phyloP scores from a whole-genome alignment of 1,139 yeast genomes.

The Arxiozyma slooffiae region DNA sequence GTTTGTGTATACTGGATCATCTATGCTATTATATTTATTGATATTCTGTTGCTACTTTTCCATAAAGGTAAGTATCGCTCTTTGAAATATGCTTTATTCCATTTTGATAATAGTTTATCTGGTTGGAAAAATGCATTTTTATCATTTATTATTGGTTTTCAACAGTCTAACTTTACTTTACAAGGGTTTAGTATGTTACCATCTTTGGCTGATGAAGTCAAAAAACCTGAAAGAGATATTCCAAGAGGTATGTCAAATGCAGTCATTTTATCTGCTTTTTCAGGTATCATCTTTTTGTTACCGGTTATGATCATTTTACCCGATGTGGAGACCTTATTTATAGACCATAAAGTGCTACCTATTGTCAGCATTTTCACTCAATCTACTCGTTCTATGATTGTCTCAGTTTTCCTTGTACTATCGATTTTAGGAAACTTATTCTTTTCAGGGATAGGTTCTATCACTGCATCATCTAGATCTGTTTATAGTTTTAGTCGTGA shows the following conservation, averaged over 20 bases:
- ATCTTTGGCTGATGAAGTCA: slow-evolving; percentile 75
- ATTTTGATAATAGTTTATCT: slow-evolving; percentile 58
- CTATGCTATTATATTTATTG: slow-evolving; percentile 61
- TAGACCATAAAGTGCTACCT: slow-evolving; percentile 56
- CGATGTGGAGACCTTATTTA: slow-evolving; percentile 46
- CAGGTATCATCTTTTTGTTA: slow-evolving; percentile 62
- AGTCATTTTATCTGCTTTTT: slow-evolving; percentile 51
- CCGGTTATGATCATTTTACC: slow-evolving; percentile 67
- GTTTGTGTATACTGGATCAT: slow-evolving; percentile 66
- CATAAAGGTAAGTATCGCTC: slow-evolving; percentile 51
- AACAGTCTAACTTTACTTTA: slow-evolving; percentile 67
- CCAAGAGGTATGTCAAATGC: slow-evolving; percentile 70
- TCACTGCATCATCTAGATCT: slow-evolving; percentile 79
- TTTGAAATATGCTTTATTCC: slow-evolving; percentile 49
- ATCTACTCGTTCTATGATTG: slow-evolving; percentile 57
- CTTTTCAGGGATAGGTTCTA: slow-evolving; percentile 70
- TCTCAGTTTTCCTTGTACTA: slow-evolving; percentile 57
- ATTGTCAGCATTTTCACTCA: slow-evolving; percentile 50
- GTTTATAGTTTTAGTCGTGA: slow-evolving; percentile 85
- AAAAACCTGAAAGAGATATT: slow-evolving; percentile 61
- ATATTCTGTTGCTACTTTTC: slow-evolving; percentile 49
- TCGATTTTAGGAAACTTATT: slow-evolving; percentile 61
- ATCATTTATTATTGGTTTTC: slow-evolving; percentile 66
- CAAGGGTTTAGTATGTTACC: slow-evolving; percentile 80
- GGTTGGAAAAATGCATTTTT: slow-evolving; percentile 57